phyloP scores from a whole-genome alignment of 345 rosid species.

The Garcia nutans region DNA sequence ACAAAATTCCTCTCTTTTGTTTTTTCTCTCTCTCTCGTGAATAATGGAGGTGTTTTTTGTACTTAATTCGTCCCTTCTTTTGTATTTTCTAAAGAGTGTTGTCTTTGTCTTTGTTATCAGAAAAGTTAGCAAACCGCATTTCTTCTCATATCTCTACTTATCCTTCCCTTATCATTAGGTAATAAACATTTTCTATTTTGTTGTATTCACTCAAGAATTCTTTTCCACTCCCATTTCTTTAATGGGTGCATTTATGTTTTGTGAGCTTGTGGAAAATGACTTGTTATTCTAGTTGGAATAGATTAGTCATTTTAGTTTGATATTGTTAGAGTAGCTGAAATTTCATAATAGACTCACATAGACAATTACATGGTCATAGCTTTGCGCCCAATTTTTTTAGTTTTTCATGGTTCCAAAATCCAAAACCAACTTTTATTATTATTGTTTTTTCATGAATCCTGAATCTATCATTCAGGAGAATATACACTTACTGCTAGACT shows the following conservation, averaged over 20 bases:
- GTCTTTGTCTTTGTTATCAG: slow-evolving; percentile 45
- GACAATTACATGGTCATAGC: not conserved
- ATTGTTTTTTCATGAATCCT: too few relatives aligned
- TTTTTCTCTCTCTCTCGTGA: slow-evolving; percentile 24
- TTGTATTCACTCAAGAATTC: not conserved
- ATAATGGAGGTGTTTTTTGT: slow-evolving; percentile 17
- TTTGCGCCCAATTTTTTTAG: not conserved
- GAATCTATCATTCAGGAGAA: too few relatives aligned
- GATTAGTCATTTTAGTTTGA: not conserved
- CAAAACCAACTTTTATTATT: not conserved
- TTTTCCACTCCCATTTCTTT: not conserved
- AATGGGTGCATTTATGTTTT: not conserved
- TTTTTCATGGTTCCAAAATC: not conserved
- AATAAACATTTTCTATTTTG: not conserved
- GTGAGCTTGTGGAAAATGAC: slow-evolving; percentile 4
- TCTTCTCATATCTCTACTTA: slow-evolving; percentile 11
- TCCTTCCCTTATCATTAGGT: slow-evolving; percentile 24
- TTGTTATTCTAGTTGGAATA: not conserved
- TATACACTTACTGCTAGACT: too few relatives aligned
- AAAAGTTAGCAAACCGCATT: slow-evolving; percentile 34
- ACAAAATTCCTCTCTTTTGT: slow-evolving; percentile 10
- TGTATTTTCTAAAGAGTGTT: slow-evolving; percentile 37
- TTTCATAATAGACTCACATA: not conserved
- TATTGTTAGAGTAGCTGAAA: not conserved
- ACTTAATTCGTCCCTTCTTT: slow-evolving; percentile 43